These are phyloP conservation scores for Corinectria fuckeliana DNA, from an alignment of 2,329 filamentous ascomycete genomes.

Conservation along the genomic window DNA sequence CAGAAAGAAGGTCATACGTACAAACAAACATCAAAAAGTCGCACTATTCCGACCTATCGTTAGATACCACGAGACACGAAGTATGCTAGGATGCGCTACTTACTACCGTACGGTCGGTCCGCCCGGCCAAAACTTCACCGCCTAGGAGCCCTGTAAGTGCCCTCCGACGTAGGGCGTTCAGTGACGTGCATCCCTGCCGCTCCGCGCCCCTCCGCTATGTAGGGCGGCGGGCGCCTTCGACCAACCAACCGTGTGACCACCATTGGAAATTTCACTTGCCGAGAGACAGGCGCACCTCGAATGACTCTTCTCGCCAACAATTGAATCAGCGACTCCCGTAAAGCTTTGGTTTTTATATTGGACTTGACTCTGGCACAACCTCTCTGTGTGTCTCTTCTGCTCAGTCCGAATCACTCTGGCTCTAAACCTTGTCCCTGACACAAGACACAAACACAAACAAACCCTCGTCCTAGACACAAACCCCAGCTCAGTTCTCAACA, in stretches of 20 bases:
- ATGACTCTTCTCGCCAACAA: conserved; percentile 8
- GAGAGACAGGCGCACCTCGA: conserved; percentile 15
- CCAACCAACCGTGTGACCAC: conserved; percentile 22
- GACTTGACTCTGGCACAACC: not conserved
- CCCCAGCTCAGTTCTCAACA: conserved; percentile 26
- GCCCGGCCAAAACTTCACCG: conserved; percentile 11
- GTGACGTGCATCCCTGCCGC: not conserved
- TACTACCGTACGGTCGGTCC: too few relatives aligned
- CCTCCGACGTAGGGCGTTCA: conserved; percentile 10
- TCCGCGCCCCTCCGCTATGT: not conserved
- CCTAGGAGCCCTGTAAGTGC: conserved; percentile 2
- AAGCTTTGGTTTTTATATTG: not conserved
- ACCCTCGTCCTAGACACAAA: too few relatives aligned
- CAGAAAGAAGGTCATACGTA: too few relatives aligned
- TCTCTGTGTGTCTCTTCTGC: not conserved
- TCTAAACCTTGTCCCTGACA: too few relatives aligned
- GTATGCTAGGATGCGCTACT: too few relatives aligned
- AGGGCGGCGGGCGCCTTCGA: conserved; percentile 1
- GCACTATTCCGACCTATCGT: too few relatives aligned
- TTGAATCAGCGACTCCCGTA: not conserved
- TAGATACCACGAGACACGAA: too few relatives aligned
- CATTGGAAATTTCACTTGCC: conserved; percentile 32
- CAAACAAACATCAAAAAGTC: too few relatives aligned
- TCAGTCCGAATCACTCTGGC: not conserved
- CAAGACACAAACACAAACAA: too few relatives aligned